Evolutionary conservation across 106 monocot genomes (phyloP), one percentile per base, ranked within the genome.

Genomic region (Apostasia ramifera): DNA sequence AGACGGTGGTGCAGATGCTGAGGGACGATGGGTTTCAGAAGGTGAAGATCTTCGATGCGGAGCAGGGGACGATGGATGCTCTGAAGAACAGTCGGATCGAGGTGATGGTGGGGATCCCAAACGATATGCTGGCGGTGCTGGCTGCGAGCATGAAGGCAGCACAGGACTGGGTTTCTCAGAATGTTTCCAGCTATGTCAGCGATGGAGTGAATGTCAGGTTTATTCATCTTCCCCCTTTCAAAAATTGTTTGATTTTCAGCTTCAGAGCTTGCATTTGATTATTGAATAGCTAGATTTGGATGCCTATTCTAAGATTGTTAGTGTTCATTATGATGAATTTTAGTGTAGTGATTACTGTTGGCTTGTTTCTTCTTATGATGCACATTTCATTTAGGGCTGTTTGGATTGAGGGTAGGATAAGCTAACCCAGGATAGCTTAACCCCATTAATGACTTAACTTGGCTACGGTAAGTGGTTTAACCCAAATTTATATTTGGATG

Each of bases 71-170:
- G 40, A 66, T 94, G 77, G 62, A 15, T 42, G 91, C 88, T 15
- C 77, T 94, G 2, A 83, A 66, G 73, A 85, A 85, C 72, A 88
- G 78, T 48, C 81, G 88, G 41, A 80, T 94, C 13, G 83, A 94
- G 77, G 94, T 91, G 45, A 94, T 94, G 94, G 94, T 94, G 1
- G 91, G 94, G 61, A 91, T 94, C 67, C 94, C 94, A 2, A 94
- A 94, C 52, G 94, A 94, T 42, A 73, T 94, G 88, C 80, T 94
- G n/a, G 13, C 37, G 53, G 55, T 68, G 40, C 70, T 94, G 14
- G 85, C 94, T 3, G 69, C 83, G 8, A 85, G 70, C 14, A 44
- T 83, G 54, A 81, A 78, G 58, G 76, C 78, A 0, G 94, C 94
- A 0, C 71, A 88, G 71, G 64, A 77, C 1, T 94, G 91, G 91